Percentiles rank a stretch among this genome's conserved stretches.
These are phyloP conservation scores for Umbilicaria muhlenbergii DNA, from an alignment of 495 filamentous ascomycete species.

Conservation along the genomic window DNA sequence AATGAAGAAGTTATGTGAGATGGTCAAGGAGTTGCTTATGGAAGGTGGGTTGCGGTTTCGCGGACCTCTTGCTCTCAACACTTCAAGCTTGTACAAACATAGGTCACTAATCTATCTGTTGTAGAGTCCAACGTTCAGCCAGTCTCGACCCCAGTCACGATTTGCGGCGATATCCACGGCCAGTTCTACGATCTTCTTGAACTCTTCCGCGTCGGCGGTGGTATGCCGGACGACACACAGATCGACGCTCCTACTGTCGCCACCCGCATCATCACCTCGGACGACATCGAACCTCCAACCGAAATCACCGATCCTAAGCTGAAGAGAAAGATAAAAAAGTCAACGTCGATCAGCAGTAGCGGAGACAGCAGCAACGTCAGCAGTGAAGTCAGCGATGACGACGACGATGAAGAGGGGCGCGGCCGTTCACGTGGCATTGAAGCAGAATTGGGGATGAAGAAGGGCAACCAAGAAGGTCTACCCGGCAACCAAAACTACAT, in stretches of 20 bases:
- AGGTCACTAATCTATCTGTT: neutral
- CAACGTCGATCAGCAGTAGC: conserved; percentile 27
- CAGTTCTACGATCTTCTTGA: conserved; percentile 98
- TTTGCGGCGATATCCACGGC: conserved; percentile 96
- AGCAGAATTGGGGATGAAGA: conserved; percentile 23
- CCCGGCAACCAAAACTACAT: conserved; percentile 75
- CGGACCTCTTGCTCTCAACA: neutral
- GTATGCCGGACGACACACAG: conserved; percentile 71
- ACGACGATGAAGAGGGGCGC: conserved; percentile 32
- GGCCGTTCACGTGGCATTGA: conserved; percentile 25
- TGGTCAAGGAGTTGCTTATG: conserved; percentile 96
- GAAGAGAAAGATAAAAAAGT: conserved; percentile 58
- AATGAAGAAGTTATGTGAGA: conserved; percentile 98
- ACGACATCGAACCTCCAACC: conserved; percentile 75
- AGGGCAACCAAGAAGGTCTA: conserved; percentile 29
- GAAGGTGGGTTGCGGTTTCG: conserved; percentile 45
- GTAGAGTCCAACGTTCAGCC: conserved; percentile 96
- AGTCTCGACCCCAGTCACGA: conserved; percentile 87
- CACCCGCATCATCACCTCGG: conserved; percentile 57
- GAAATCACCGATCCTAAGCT: conserved; percentile 73
- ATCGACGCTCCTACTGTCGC: conserved; percentile 46
- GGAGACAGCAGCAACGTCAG: conserved; percentile 13
- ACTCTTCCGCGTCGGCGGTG: conserved; percentile 88
- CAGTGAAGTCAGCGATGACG: conserved; percentile 23
- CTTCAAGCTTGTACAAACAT: neutral